Conservation (phyloP, 495 filamentous ascomycete genomes). For the Chaetomium tenue region DNA sequence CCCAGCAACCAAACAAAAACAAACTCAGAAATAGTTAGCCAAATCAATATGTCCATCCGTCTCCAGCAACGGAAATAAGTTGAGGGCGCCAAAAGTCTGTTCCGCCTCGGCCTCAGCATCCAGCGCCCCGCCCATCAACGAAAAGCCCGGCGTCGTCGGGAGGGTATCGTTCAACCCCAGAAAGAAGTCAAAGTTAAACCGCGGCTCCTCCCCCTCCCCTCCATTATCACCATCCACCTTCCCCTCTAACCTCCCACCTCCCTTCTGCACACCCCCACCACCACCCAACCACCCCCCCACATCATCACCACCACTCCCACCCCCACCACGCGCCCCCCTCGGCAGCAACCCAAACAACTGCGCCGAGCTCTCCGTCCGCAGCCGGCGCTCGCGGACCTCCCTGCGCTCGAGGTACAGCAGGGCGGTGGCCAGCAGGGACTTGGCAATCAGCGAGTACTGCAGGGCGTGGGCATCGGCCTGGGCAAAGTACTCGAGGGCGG, state of each 20-base stretch:
- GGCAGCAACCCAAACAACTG: constrained; percentile 46
- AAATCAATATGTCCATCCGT: constrained; percentile 36
- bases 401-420: constrained; percentile 40
- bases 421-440: constrained; percentile 43
- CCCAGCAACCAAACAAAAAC: too few species aligned
- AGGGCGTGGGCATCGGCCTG: constrained; percentile 42
- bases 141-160: constrained; percentile 29
- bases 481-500: constrained; percentile 45
- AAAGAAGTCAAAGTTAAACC: constrained; percentile 34
- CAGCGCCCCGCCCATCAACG: constrained; percentile 27
- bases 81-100: constrained; percentile 43
- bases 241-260: constrained; percentile 5
- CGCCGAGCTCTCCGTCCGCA: constrained; percentile 44
- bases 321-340: too few species aligned
- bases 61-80: constrained; percentile 46
- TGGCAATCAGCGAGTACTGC: constrained; percentile 49
- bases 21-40: too few species aligned
- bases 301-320: too few species aligned
- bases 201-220: constrained; percentile 12
- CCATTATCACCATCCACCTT: constrained; percentile 13
- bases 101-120: constrained; percentile 35
- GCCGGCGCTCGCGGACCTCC: constrained; percentile 41
- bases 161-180: constrained; percentile 29
- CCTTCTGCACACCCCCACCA: not conserved
- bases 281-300: too few species aligned